These are phyloP conservation scores for Aureobasidium sp. DNA, from an alignment of 2,329 filamentous ascomycete species.

Conservation along the genomic window DNA sequence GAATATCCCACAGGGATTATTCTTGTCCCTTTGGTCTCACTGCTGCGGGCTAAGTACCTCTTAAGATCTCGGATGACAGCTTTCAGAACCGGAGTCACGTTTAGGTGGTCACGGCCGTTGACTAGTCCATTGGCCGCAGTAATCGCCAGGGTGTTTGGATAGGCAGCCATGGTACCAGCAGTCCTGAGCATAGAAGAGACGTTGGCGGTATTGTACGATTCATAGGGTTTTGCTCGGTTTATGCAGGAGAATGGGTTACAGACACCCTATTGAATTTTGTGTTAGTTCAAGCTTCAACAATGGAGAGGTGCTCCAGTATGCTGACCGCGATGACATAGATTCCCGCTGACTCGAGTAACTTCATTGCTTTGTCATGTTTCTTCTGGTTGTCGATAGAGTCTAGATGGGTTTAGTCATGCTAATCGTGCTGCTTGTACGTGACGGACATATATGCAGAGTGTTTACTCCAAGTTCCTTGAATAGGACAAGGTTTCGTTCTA, in stretches of 20 bases:
- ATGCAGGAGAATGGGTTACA: slow-evolving; percentile 7
- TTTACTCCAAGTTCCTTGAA: slow-evolving; percentile 15
- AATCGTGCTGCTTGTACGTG: neutral
- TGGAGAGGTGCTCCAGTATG: neutral
- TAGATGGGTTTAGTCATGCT: neutral
- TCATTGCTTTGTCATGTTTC: slow-evolving; percentile 14
- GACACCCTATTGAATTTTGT: neutral
- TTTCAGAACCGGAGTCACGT: slow-evolving; percentile 13
- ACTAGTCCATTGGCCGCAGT: slow-evolving; percentile 11
- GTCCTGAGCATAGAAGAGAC: slow-evolving; percentile 3
- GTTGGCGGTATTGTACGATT: slow-evolving; percentile 10
- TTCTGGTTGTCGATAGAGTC: slow-evolving; percentile 14
- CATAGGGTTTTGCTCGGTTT: slow-evolving; percentile 4
- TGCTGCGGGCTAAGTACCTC: slow-evolving; percentile 11
- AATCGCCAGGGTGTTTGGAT: slow-evolving; percentile 13
- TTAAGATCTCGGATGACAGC: slow-evolving; percentile 16
- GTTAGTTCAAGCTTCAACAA: neutral
- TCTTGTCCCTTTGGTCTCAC: slow-evolving; percentile 9
- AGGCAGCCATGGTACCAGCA: slow-evolving; percentile 11
- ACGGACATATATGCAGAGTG: slow-evolving; percentile 14
- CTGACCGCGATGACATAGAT: slow-evolving; percentile 16
- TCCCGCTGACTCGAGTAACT: slow-evolving; percentile 14
- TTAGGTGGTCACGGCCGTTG: slow-evolving; percentile 5
- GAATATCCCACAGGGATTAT: slow-evolving; percentile 15
- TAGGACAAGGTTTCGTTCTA: slow-evolving; percentile 2